A percentile compares a stretch with the other conserved stretches of the same genome.
phyloP scores from a whole-genome alignment of 2,329 filamentous ascomycete genomes.

The Arachnomyces sp. region DNA sequence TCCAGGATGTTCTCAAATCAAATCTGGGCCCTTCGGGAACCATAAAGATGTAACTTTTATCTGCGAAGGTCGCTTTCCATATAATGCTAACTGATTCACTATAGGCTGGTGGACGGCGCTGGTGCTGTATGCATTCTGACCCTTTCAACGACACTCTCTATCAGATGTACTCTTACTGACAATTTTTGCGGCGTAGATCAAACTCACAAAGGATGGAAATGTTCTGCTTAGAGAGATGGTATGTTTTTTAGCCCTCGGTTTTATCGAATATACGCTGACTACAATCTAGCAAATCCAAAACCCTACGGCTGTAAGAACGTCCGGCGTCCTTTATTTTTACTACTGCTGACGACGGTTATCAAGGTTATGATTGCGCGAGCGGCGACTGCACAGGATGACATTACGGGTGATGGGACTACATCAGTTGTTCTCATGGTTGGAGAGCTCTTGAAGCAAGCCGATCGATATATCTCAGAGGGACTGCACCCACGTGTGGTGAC shows the following conservation, averaged over 20 bases:
- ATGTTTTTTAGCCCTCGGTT: slow-evolving; percentile 16
- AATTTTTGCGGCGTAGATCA: slow-evolving; percentile 56
- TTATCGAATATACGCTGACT: slow-evolving; percentile 23
- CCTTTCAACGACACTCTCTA: slow-evolving; percentile 5
- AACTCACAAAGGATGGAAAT: slow-evolving; percentile 97
- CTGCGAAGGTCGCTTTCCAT: slow-evolving; percentile 33
- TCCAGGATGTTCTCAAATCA: slow-evolving; percentile 89
- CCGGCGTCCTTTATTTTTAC: slow-evolving; percentile 7
- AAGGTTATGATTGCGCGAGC: slow-evolving; percentile 66
- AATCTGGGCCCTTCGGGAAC: slow-evolving; percentile 91
- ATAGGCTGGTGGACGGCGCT: slow-evolving; percentile 55
- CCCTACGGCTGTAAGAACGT: slow-evolving; percentile 69
- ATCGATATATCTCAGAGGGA: slow-evolving; percentile 93
- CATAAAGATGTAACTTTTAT: slow-evolving; percentile 71
- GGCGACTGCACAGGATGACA: slow-evolving; percentile 96
- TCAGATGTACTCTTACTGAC: slow-evolving; percentile 21
- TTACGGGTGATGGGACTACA: slow-evolving; percentile 95
- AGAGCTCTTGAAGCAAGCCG: slow-evolving; percentile 94
- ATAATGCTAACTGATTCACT: slow-evolving; percentile 22
- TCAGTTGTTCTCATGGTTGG: slow-evolving; percentile 92
- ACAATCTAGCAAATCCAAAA: slow-evolving; percentile 77
- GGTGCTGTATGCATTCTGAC: slow-evolving; percentile 43
- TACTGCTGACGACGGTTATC: slow-evolving; percentile 12
- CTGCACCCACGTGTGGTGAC: slow-evolving; percentile 94
- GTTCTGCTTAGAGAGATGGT: slow-evolving; percentile 65